Evolutionary conservation across 129 eudicot species (phyloP).

Genomic region (Heracleum sosnowskyi): DNA sequence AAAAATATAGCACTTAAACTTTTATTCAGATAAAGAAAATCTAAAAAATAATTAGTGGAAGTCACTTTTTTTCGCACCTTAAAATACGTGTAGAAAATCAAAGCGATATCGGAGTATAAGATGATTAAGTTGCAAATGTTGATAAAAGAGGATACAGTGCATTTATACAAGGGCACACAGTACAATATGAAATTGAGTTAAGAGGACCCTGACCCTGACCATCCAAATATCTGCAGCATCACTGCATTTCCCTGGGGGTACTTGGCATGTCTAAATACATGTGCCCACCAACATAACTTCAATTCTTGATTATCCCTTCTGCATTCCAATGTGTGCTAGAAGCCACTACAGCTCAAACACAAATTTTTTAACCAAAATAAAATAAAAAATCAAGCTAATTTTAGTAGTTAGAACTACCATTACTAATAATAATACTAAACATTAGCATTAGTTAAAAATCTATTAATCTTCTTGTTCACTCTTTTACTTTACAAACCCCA

Average conservation of each 20-base stretch:
- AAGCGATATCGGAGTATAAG: no score
- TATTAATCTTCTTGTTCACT: not conserved
- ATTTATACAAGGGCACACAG: conserved; percentile 14
- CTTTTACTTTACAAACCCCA: not conserved
- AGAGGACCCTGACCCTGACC: not conserved
- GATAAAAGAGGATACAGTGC: conserved; percentile 3
- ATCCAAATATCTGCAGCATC: not conserved
- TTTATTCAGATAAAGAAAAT: no score
- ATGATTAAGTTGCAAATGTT: not conserved
- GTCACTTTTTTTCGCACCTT: no score
- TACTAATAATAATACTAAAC: not conserved
- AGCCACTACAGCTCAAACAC: conserved; percentile 19
- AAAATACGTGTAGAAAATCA: no score
- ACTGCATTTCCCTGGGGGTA: not conserved
- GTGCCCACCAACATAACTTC: not conserved
- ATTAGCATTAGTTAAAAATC: no score
- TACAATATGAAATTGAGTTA: conserved; percentile 10
- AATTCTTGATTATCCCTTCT: not conserved
- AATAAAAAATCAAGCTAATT: not conserved
- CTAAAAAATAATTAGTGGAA: no score
- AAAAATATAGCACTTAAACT: no score
- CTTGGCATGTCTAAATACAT: not conserved
- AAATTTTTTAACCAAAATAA: not conserved
- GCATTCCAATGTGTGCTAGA: conserved; percentile 7
- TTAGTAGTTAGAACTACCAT: conserved; percentile 12